Percentiles rank a stretch among this genome's conserved stretches.
Conservation (phyloP, 495 filamentous ascomycete species). For the Xylaria scruposa region DNA sequence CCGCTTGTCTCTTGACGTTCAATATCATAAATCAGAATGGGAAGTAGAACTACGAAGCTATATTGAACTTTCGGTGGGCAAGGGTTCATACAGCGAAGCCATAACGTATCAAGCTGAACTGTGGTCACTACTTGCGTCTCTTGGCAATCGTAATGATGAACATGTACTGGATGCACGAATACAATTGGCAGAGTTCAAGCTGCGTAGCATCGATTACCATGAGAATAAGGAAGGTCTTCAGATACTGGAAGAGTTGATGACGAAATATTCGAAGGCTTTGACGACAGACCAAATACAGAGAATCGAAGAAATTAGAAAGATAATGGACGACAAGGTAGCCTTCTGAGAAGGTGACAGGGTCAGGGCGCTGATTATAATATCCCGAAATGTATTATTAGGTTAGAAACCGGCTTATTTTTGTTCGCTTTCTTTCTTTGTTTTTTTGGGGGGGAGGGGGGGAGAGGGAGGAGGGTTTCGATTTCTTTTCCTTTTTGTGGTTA, state of each 20-base stretch:
- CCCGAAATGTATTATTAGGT: no score
- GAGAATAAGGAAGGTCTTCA: not conserved
- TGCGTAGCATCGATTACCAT: not conserved
- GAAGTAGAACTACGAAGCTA: not conserved
- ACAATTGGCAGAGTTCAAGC: not conserved
- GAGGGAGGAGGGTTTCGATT: no score
- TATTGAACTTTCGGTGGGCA: not conserved
- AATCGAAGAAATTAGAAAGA: not conserved
- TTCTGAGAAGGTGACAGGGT: not conserved
- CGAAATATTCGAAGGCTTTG: not conserved
- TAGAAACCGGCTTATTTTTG: no score
- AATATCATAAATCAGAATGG: not conserved
- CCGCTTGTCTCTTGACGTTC: not conserved
- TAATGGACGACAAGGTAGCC: not conserved
- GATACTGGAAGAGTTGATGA: not conserved
- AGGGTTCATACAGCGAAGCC: not conserved
- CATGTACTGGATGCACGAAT: not conserved
- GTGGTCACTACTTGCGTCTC: not conserved
- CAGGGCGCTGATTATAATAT: no score
- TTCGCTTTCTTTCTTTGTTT: no score
- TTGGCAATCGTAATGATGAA: not conserved
- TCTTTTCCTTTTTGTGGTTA: no score
- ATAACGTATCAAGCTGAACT: not conserved
- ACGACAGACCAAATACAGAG: not conserved
- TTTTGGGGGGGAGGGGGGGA: no score